phyloP scores from a whole-genome alignment of 2,329 filamentous ascomycete genomes.

The Paecilomyces variotii region DNA sequence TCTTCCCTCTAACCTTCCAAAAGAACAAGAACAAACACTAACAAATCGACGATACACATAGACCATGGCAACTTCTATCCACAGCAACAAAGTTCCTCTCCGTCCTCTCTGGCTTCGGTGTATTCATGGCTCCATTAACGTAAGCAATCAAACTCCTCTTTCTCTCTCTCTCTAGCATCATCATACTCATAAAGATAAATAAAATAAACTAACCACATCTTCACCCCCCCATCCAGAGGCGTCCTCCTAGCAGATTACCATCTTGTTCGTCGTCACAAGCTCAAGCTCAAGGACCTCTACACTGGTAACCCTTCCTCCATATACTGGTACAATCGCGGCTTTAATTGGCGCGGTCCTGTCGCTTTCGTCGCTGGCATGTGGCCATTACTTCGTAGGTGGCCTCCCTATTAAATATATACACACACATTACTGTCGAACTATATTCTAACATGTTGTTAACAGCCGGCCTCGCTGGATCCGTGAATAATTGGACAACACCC shows the following conservation, averaged over 20 bases:
- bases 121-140: slow-evolving; percentile 39
- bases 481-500: slow-evolving; percentile 9
- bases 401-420: neutral
- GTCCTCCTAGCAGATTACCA: slow-evolving; percentile 40
- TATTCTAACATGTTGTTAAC: neutral
- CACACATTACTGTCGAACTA: neutral
- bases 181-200: too few species aligned
- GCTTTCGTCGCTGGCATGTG: slow-evolving; percentile 29
- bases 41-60: neutral
- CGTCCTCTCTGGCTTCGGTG: slow-evolving; percentile 34
- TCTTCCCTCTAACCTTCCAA: neutral
- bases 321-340: slow-evolving; percentile 35
- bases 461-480: slow-evolving; percentile 14
- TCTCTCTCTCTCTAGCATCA: neutral
- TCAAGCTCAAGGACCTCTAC: slow-evolving; percentile 39
- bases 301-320: slow-evolving; percentile 21
- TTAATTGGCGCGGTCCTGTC: slow-evolving; percentile 36
- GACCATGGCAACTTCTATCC: slow-evolving; percentile 35
- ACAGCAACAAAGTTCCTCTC: slow-evolving; percentile 16
- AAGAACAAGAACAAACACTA: neutral
- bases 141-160: neutral
- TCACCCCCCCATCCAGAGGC: slow-evolving; percentile 13
- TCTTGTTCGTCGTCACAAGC: slow-evolving; percentile 15
- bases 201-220: neutral
- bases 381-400: slow-evolving; percentile 11